Base-by-base conservation (phyloP, 2,329 filamentous ascomycete species). In the Ophioceras dolichostomum region DNA sequence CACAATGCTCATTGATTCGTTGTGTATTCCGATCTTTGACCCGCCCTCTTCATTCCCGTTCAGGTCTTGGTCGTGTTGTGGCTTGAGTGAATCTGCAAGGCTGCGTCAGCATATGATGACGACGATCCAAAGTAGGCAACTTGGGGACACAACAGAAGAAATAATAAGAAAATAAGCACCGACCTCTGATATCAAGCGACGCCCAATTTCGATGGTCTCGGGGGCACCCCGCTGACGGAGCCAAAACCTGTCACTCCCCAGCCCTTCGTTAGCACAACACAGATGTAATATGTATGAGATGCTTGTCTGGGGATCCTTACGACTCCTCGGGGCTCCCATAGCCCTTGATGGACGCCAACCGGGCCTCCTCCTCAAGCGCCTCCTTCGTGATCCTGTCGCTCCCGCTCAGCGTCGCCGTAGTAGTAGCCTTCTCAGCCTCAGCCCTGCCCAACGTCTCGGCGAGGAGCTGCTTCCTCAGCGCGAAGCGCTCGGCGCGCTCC, bases 401-500 rank as follows among this genome's bases (percentile, higher is more conserved):
- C 12, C 61, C 64, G 31, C 61, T 60, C 30, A 68, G 62, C 3
- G 61, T 60, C 4, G 62, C 68, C 5, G 64, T 67, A 13, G 57
- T 60, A 13, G 57, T 60, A 6, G 64, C 61, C 38, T 60, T 62
- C 37, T 70, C 66, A 3, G 66, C 65, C 2, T 67, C 64, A 22
- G 74, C 65, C 40, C 73, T 60, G 1, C 73, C 76, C 10, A 87
- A 58, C 18, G 73, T 82, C 50, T 88, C 80, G 41, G 86, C 74
- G 2, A 96, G 69, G 38, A 87, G 76, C 46, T 73, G 75, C 62
- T 86, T 89, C 44, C 89, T 76, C 53, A 91, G 76, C 34, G 81
- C 57, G 58, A 81, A 96, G 17, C 85, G 73, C 54, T 94, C 84
- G 4, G 76, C 76, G 12, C 83, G 74, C 59, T 94, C 88, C 57